Percentiles rank a stretch among this genome's conserved stretches.
These are phyloP conservation scores for Myriosclerotinia duriaeana DNA, from an alignment of 2,329 filamentous ascomycete genomes.

Conservation along the genomic window DNA sequence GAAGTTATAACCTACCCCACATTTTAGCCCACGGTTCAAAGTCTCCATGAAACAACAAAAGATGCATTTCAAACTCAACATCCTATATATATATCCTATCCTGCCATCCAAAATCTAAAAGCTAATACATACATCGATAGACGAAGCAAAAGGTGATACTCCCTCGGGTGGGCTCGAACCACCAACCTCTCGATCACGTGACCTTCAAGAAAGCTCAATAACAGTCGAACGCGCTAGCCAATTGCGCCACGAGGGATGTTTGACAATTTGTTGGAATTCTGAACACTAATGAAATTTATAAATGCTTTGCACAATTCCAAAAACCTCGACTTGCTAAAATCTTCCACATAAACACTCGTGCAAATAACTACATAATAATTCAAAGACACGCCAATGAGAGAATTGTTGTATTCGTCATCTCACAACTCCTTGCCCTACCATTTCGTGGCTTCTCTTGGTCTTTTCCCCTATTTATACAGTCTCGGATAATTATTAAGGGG, in stretches of 20 bases:
- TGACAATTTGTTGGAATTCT: neutral
- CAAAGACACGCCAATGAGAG: too few species aligned
- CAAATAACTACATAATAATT: too few species aligned
- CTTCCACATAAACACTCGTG: too few species aligned
- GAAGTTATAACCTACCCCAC: too few species aligned
- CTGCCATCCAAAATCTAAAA: neutral
- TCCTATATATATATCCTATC: neutral
- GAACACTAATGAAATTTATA: too few species aligned
- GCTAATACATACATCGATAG: neutral
- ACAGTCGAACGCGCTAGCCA: conserved; percentile 23
- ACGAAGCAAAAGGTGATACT: neutral
- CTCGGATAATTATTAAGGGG: neutral
- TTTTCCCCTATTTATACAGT: neutral
- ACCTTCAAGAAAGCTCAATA: neutral
- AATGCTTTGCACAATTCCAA: too few species aligned
- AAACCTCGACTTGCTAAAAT: too few species aligned
- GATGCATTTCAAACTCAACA: too few species aligned
- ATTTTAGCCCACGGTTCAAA: too few species aligned
- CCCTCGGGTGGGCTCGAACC: conserved; percentile 20
- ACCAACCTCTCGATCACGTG: conserved; percentile 13
- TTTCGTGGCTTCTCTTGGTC: neutral
- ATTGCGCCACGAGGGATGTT: conserved; percentile 19
- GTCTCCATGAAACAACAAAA: too few species aligned
- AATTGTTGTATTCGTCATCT: too few species aligned
- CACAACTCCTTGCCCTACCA: too few species aligned